Evolutionary conservation across 2,329 filamentous ascomycete species (phyloP), one percentile per base, ranked within the genome.

Genomic region (Ascochyta pisi): DNA sequence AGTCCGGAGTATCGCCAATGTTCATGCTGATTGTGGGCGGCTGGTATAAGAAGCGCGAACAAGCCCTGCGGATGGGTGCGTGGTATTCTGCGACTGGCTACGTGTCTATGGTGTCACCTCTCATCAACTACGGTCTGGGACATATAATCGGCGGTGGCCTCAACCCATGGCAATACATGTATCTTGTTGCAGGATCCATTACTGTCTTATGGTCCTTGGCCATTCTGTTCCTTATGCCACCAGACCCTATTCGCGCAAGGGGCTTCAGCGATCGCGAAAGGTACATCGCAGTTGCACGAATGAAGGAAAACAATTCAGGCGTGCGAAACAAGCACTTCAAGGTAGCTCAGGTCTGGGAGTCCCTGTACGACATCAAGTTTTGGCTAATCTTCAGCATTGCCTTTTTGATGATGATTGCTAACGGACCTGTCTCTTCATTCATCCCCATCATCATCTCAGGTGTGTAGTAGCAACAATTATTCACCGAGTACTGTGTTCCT

Each of bases 221-320:
- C 42, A 73, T 79, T 27, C 51, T 76, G 24, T 53, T 76, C 26
- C 71, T 78, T 54, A 66, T 81, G 19, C 78, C 77, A 0, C 74
- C 79, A 47, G 78, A 77, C 44, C 77, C 76, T 0, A 77, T 79
- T 65, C 74, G 69, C 2, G 69, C 66, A 15, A 72, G 70, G 15
- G 67, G 71, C 13, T 70, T 80, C 37, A 70, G 63, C 34, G 69
- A 75, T 23, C 68, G 65, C 22, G 76, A 79, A 51, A 74, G 78
- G 37, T 63, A 77, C 29, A 73, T 70, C 29, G 88, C 87, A 0
- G 78, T 92, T 16, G 89, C 91, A 54, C 82, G 90, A 0, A 83
- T 93, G 13, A 83, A 89, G 0, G 81, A 85, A 35, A 93, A 93
- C 66, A 87, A 92, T 72, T 90, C 89, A 47, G 90, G 90, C 0